These are phyloP conservation scores for Skeletonema tropicum DNA, from an alignment of 108 stramenopile species.

Conservation along the genomic window DNA sequence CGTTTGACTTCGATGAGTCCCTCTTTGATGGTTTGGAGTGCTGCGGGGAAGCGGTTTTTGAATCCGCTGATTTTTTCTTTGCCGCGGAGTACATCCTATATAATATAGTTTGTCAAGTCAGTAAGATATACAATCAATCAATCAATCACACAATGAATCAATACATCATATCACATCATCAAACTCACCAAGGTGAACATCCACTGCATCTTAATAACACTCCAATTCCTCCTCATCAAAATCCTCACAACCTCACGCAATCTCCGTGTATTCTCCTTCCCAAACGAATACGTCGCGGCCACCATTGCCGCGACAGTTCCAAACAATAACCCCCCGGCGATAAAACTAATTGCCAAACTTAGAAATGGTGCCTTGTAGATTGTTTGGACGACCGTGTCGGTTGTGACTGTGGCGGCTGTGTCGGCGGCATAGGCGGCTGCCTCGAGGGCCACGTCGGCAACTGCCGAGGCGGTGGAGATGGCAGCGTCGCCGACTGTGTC, in stretches of 20 bases:
- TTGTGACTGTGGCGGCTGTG: conserved; percentile 7
- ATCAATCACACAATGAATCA: neutral
- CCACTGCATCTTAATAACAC: conserved; percentile 41
- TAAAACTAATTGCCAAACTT: conserved; percentile 46
- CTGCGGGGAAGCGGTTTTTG: conserved; percentile 50
- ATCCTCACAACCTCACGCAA: conserved; percentile 35
- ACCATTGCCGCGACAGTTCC: conserved; percentile 56
- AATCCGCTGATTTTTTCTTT: conserved; percentile 46
- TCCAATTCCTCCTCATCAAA: conserved; percentile 55
- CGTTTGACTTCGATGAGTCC: conserved; percentile 44
- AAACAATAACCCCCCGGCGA: conserved; percentile 62
- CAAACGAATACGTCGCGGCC: conserved; percentile 51
- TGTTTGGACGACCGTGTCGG: conserved; percentile 24
- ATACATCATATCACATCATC: conserved; percentile 2
- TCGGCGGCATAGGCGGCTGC: conserved; percentile 17
- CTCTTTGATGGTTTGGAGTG: conserved; percentile 48
- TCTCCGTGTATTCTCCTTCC: conserved; percentile 55
- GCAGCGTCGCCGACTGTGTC: conserved; percentile 10
- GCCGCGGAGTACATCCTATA: conserved; percentile 45
- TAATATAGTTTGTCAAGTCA: no score
- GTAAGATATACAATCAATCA: no score
- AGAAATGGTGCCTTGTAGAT: conserved; percentile 46
- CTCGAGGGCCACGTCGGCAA: conserved; percentile 9
- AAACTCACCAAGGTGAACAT: conserved; percentile 42
- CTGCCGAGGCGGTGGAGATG: conserved; percentile 1